Conservation (phyloP, 169 alveolate genomes). For the Blepharisma undulans region DNA sequence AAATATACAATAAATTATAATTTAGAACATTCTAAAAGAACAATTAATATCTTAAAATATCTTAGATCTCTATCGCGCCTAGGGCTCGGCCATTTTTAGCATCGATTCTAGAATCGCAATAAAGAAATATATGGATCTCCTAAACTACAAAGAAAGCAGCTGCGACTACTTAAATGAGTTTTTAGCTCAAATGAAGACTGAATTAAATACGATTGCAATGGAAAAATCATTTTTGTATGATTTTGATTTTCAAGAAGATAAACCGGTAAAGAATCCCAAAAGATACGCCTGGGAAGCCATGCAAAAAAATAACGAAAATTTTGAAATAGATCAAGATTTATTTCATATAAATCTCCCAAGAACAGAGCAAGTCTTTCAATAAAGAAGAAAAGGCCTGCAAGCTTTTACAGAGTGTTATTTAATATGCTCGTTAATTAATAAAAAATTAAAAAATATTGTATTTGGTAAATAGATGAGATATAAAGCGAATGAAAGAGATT, state of each 20-base stretch:
- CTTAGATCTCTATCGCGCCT: background rate
- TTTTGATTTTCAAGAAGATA: background rate
- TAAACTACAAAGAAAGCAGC: background rate
- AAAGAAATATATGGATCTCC: background rate
- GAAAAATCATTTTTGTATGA: background rate
- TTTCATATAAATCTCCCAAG: background rate
- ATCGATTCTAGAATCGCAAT: background rate
- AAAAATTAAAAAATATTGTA: too few relatives aligned
- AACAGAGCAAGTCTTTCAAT: background rate
- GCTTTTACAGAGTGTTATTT: background rate
- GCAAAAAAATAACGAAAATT: background rate
- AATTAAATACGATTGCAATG: background rate
- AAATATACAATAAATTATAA: too few relatives aligned
- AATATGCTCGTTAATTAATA: background rate
- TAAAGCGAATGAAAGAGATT: background rate
- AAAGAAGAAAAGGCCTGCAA: background rate
- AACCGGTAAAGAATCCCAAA: background rate
- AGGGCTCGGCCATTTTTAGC: background rate
- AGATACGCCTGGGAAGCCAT: background rate
- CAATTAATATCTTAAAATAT: background rate
- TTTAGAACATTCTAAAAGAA: background rate
- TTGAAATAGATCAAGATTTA: background rate
- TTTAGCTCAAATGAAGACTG: background rate
- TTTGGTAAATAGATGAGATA: background rate
- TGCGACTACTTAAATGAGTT: background rate